Percentiles rank a stretch among this genome's conserved stretches.
phyloP scores from a whole-genome alignment of 2,329 filamentous ascomycete species.

The Fusarium temperatum region DNA sequence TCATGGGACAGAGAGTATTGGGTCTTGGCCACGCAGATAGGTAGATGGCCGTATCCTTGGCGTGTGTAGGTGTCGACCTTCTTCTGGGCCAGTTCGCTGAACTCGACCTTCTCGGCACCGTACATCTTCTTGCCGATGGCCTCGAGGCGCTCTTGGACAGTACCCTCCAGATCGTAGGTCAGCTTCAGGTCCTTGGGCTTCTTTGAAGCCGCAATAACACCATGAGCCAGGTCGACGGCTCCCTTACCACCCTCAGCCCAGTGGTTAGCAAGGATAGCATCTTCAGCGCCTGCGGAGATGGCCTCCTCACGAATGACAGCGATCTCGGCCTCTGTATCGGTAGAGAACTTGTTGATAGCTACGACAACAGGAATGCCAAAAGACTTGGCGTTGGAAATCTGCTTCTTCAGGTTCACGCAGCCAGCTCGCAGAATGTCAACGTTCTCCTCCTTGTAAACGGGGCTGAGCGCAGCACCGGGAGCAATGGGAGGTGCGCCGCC shows the following conservation, averaged over 20 bases:
- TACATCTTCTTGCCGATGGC: conserved; percentile 94
- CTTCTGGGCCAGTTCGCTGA: conserved; percentile 92
- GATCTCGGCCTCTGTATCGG: conserved; percentile 92
- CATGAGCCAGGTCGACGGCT: conserved; percentile 87
- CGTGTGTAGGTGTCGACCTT: conserved; percentile 95
- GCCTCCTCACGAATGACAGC: conserved; percentile 90
- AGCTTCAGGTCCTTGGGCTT: conserved; percentile 89
- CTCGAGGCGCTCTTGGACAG: conserved; percentile 89
- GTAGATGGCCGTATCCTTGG: conserved; percentile 91
- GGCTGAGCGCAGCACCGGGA: conserved; percentile 83
- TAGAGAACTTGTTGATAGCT: conserved; percentile 95
- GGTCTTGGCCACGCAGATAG: conserved; percentile 97
- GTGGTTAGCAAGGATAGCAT: conserved; percentile 93
- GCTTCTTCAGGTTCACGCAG: conserved; percentile 94
- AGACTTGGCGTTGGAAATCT: conserved; percentile 87
- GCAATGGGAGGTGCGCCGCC: conserved; percentile 94
- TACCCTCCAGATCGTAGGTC: conserved; percentile 81
- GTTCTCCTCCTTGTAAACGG: conserved; percentile 93
- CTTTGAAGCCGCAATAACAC: conserved; percentile 82
- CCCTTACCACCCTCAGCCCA: conserved; percentile 96
- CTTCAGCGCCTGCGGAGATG: conserved; percentile 89
- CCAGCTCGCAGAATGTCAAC: conserved; percentile 88
- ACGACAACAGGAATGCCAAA: conserved; percentile 96
- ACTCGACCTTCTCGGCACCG: conserved; percentile 87
- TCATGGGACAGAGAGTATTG: conserved; percentile 97